Evolutionary conservation across 208 protist species (phyloP), one percentile per base, ranked within the genome.

Genomic region (Kentomonas sorsogonicus): DNA sequence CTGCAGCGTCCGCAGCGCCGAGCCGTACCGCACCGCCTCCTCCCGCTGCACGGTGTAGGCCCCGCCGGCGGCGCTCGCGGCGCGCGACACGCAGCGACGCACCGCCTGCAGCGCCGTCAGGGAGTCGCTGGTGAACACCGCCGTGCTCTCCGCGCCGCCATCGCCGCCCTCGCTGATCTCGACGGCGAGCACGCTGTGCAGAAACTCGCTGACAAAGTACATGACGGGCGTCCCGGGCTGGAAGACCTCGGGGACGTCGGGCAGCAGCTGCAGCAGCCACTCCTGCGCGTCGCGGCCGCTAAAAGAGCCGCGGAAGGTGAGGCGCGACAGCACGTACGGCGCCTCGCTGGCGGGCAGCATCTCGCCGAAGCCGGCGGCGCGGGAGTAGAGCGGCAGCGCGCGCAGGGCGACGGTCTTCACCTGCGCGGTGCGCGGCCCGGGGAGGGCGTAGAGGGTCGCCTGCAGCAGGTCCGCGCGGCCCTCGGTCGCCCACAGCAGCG

Each of bases 401-500:
- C 63, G 66, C 22, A 94, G 62, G 26, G 54, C 63, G 18, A 88
- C 46, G 34, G 56, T 69, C 53, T 84, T 78, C 45, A 83, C 36
- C 60, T 91, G 87, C 53, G 87, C 83, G 13, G 87, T 89, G 29
- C 83, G 83, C 10, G 87, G 83, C 22, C 67, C 52, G 30, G 75
- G 66, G 31, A 64, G 43, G 22, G 68, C 66, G 63, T 83, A 77
- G 26, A 76, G 58, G 1, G 64, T 85, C 0, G 83, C 47, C 16
- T 52, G 60, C 20, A 94, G 36, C 36, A 54, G 59, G 20, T 75
- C 83, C 9, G 63, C 66, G 1, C 74, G 55, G 3, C 75, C 75
- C 43, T 88, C 83, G 36, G 77, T 69, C 23, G 75, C 69, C 72
- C 80, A 85, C 31, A 90, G 69, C 29, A 60, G 62, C 6, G 82